Evolutionary conservation across 768 basidiomycete genomes (phyloP).

Genomic region (Lactarius pseudohatsudake): DNA sequence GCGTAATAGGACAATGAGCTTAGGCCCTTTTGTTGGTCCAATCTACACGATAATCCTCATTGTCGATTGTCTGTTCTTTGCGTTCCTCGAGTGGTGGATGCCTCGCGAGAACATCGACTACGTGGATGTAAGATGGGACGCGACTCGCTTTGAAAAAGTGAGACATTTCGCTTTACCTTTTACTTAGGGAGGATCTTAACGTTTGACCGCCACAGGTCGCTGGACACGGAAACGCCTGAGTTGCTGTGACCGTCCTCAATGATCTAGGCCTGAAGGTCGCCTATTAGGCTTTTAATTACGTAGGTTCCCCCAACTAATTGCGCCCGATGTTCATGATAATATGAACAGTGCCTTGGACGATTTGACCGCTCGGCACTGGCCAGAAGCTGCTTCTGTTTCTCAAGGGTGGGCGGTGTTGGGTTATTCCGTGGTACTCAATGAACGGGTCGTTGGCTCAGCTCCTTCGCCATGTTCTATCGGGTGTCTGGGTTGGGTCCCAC

Average conservation of each 20-base stretch:
- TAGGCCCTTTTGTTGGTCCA: constrained; percentile 79
- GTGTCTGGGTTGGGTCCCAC: background rate
- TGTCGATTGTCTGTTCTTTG: constrained; percentile 86
- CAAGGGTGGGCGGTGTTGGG: background rate
- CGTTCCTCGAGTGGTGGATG: constrained; percentile 80
- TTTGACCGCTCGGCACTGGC: background rate
- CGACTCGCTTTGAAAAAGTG: constrained; percentile 38
- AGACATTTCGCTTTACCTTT: background rate
- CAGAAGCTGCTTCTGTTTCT: background rate
- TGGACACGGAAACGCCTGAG: constrained; percentile 15
- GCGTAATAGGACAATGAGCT: constrained; percentile 62
- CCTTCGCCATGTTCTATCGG: background rate
- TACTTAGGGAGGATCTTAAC: background rate
- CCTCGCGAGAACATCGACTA: constrained; percentile 78
- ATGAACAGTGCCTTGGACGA: background rate
- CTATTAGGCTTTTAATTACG: background rate
- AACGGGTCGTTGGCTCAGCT: background rate
- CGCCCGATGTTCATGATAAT: background rate
- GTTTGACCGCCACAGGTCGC: constrained; percentile 1
- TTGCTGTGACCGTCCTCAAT: background rate
- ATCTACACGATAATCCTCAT: constrained; percentile 88
- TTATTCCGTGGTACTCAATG: background rate
- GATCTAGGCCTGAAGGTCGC: background rate
- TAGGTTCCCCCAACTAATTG: background rate
- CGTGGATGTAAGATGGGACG: constrained; percentile 65